Evolutionary conservation across 2,329 filamentous ascomycete genomes (phyloP), one percentile per base, ranked within the genome.

Genomic region (Fusarium tuaranense): DNA sequence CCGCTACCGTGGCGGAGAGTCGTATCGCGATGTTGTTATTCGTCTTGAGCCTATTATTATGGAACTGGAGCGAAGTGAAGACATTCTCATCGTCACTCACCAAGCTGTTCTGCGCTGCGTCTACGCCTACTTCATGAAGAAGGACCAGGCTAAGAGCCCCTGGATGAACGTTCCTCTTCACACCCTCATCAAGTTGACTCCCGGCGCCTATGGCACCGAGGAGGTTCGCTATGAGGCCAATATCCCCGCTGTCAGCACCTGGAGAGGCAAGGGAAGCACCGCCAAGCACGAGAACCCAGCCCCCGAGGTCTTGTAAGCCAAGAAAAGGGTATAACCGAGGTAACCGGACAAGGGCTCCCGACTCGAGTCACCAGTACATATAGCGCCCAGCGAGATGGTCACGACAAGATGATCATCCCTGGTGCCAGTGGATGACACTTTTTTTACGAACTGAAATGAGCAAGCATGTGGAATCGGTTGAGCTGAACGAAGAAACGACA

Each of bases 91-190:
- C 78, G 95, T 99, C 71, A 98, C 97, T 5, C 97, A 99, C 82
- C 97, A 99, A 85, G 97, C 97, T 16, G 96, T 99, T 38, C 88
- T 99, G 72, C 92, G 97, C 69, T 99, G 97, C 87, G 98, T 99
- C 79, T 99, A 98, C 81, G 95, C 97, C 34, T 99, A 99, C 84
- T 99, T 98, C 83, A 98, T 98, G 93, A 97, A 98, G 80, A 95
- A 97, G 79, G 93, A 95, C 65, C 97, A 98, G 83, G 92, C 95
- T 78, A 91, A 94, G 84, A 97, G 94, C 76, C 97, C 97, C 0
- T 99, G 97, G 97, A 98, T 98, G 94, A 96, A 98, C 80, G 97
- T 99, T 10, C 97, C 97, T 8, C 88, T 99, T 71, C 97, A 99
- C 83, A 98, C 95, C 10, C 88, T 99, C 58, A 98, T 99, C 85